phyloP scores from a whole-genome alignment of 306 rosid species.

The Alnus glutinosa region DNA sequence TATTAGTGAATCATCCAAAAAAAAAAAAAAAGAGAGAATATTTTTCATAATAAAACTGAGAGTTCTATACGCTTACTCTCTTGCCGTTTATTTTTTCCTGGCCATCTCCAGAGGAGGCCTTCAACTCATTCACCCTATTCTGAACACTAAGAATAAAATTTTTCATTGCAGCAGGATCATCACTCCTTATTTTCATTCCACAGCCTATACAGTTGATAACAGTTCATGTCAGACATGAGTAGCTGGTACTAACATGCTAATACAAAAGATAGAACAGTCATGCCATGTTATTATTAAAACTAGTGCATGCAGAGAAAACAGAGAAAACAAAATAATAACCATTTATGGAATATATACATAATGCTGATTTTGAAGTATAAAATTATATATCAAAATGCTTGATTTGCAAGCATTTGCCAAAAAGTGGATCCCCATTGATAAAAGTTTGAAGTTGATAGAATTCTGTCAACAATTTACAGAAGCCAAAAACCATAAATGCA shows the following conservation, averaged over 20 bases:
- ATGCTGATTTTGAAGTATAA: not conserved
- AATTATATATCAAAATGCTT: constrained; percentile 1
- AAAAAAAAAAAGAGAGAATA: not conserved
- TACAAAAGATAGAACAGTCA: constrained; percentile 13
- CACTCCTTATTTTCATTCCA: constrained; percentile 96
- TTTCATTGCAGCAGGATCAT: constrained; percentile 89
- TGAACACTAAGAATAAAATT: constrained; percentile 71
- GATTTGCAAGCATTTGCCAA: not conserved
- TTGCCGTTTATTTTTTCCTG: constrained; percentile 50
- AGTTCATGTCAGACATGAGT: constrained; percentile 17
- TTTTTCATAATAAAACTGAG: constrained; percentile 19
- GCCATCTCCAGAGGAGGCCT: constrained; percentile 51
- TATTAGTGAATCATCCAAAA: constrained; percentile 18
- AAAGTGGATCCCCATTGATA: not conserved
- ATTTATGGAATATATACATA: not conserved
- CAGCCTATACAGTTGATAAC: constrained; percentile 51
- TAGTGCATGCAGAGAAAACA: constrained; percentile 2
- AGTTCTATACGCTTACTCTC: constrained; percentile 58
- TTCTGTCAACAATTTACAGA: constrained; percentile 10
- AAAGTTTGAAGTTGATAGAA: not conserved
- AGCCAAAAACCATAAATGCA: constrained; percentile 13
- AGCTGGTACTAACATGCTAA: constrained; percentile 10
- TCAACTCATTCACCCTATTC: constrained; percentile 66
- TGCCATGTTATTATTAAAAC: not conserved
- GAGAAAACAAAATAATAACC: constrained; percentile 6